Percentiles rank a stretch among this genome's conserved stretches.
phyloP scores from a whole-genome alignment of 2,329 filamentous ascomycete genomes.

The Ophiostoma perfectum region DNA sequence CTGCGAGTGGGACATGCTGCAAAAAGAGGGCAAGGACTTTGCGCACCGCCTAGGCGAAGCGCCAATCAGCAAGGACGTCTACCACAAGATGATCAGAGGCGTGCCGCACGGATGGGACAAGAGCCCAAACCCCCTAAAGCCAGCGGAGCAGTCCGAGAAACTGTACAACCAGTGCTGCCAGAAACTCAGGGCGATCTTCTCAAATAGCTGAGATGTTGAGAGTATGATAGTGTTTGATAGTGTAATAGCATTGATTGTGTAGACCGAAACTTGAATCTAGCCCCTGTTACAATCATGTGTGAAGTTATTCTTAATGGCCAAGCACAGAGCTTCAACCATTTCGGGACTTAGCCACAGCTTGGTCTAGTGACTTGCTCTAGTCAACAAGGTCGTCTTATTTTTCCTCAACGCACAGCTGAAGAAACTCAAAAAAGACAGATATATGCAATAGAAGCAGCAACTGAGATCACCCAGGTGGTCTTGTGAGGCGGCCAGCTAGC shows the following conservation, averaged over 20 bases:
- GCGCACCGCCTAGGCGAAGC: constrained; percentile 37
- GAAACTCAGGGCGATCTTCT: constrained; percentile 14
- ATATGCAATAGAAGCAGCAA: not conserved
- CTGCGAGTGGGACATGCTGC: constrained; percentile 46
- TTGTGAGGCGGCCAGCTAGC: not conserved
- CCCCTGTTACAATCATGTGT: too few relatives aligned
- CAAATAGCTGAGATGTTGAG: not conserved
- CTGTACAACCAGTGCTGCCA: constrained; percentile 51
- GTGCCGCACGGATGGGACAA: constrained; percentile 64
- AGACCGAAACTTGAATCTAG: not conserved
- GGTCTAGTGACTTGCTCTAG: too few relatives aligned
- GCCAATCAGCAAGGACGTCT: constrained; percentile 50
- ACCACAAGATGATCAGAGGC: constrained; percentile 52
- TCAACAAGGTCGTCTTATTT: too few relatives aligned
- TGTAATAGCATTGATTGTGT: not conserved
- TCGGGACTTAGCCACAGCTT: too few relatives aligned
- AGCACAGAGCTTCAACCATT: too few relatives aligned
- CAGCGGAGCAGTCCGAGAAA: constrained; percentile 45
- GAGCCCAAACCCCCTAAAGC: constrained; percentile 54
- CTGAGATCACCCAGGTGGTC: not conserved
- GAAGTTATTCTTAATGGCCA: too few relatives aligned
- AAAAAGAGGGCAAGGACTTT: constrained; percentile 28
- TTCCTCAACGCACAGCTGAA: not conserved
- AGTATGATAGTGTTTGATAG: not conserved
- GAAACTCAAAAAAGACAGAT: not conserved